phyloP scores from a whole-genome alignment of 2,329 filamentous ascomycete genomes.

The Sarocladiaceae sp. region DNA sequence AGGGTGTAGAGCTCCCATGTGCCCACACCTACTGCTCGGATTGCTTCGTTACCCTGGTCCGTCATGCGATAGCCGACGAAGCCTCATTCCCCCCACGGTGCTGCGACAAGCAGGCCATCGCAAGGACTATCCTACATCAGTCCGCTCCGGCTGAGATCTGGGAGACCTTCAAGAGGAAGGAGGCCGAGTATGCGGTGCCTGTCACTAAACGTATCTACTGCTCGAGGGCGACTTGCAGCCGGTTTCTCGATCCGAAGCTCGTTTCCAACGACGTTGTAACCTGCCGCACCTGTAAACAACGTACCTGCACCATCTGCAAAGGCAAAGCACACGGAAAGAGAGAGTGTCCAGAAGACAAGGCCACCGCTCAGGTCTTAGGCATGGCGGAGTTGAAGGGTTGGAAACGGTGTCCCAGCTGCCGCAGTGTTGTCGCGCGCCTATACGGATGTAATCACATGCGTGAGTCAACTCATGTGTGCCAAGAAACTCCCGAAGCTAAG shows the following conservation, averaged over 20 bases:
- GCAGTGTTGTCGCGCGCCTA: constrained; percentile 38
- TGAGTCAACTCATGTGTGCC: constrained; percentile 20
- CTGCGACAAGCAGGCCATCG: constrained; percentile 35
- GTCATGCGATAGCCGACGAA: constrained; percentile 37
- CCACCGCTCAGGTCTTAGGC: constrained; percentile 30
- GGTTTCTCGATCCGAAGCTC: constrained; percentile 7
- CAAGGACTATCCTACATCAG: background rate
- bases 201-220: constrained; percentile 47
- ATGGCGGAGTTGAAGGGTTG: constrained; percentile 38
- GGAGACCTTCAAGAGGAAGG: constrained; percentile 34
- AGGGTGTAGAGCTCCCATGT: constrained; percentile 10
- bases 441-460: constrained; percentile 52
- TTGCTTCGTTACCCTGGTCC: constrained; percentile 42
- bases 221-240: constrained; percentile 15
- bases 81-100: constrained; percentile 49
- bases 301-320: constrained; percentile 49
- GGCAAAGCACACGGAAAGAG: constrained; percentile 30
- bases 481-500: background rate
- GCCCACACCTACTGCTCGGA: constrained; percentile 43
- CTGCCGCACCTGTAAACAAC: constrained; percentile 34
- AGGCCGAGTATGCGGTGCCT: constrained; percentile 34
- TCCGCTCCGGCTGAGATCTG: constrained; percentile 21
- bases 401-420: constrained; percentile 43
- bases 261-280: constrained; percentile 27
- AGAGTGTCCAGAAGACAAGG: constrained; percentile 40